Conservation (phyloP, 768 basidiomycete species). For the Podaxis pistillaris region DNA sequence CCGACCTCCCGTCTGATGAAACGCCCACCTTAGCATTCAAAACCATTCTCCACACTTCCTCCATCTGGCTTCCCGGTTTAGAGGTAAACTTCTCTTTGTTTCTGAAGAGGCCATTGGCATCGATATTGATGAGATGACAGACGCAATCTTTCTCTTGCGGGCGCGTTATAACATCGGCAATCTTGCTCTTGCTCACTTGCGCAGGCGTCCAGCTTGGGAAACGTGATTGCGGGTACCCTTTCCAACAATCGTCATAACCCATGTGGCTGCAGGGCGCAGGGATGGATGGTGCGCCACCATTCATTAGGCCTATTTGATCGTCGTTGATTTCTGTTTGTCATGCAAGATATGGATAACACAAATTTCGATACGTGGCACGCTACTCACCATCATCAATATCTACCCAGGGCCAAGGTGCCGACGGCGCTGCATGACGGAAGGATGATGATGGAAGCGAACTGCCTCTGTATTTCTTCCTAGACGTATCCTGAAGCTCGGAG, state of each 20-base stretch:
- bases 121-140: slow-evolving; percentile 33
- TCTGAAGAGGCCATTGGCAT: slow-evolving; percentile 27
- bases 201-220: slow-evolving; percentile 54
- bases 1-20: not conserved
- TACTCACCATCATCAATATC: slow-evolving; percentile 33
- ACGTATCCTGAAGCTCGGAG: not conserved
- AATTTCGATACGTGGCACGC: not conserved
- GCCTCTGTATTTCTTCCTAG: not conserved
- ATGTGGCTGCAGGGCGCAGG: slow-evolving; percentile 29
- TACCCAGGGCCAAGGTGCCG: slow-evolving; percentile 44
- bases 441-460: slow-evolving; percentile 29
- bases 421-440: slow-evolving; percentile 39
- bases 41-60: slow-evolving; percentile 31
- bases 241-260: slow-evolving; percentile 30
- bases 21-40: slow-evolving; percentile 26
- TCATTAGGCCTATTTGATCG: slow-evolving; percentile 25
- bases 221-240: slow-evolving; percentile 33
- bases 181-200: slow-evolving; percentile 34
- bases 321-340: slow-evolving; percentile 22
- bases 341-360: not conserved
- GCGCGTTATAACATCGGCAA: slow-evolving; percentile 20
- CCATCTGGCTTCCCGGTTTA: slow-evolving; percentile 22
- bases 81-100: slow-evolving; percentile 30
- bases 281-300: slow-evolving; percentile 22
- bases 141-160: slow-evolving; percentile 18